A percentile compares a stretch with the other conserved stretches of the same genome.
Conservation (phyloP, 768 basidiomycete species). For the Tylopilus vinaceipallidus region DNA sequence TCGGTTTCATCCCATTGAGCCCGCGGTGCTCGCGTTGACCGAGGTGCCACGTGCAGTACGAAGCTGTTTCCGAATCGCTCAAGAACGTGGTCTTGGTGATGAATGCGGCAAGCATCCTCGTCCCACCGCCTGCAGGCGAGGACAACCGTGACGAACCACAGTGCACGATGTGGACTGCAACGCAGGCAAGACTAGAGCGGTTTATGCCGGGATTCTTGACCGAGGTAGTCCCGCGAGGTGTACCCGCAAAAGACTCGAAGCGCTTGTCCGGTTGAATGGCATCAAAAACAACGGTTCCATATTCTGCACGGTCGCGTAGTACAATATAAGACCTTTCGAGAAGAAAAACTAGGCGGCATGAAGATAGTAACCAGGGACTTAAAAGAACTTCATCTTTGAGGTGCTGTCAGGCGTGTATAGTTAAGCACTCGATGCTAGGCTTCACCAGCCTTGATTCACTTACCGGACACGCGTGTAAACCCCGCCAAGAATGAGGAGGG, state of each 20-base stretch:
- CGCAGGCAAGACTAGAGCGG: conserved; percentile 82
- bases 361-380: neutral
- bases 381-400: conserved; percentile 66
- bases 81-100: conserved; percentile 97
- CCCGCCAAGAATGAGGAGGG: conserved; percentile 41
- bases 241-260: conserved; percentile 15
- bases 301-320: conserved; percentile 1
- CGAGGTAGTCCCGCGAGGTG: conserved; percentile 50
- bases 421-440: neutral
- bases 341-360: conserved; percentile 2
- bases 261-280: conserved; percentile 10
- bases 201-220: conserved; percentile 89
- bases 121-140: conserved; percentile 47
- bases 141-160: conserved; percentile 58
- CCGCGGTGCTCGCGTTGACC: conserved; percentile 4
- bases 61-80: conserved; percentile 93
- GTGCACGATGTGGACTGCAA: conserved; percentile 78
- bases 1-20: neutral
- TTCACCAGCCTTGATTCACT: conserved; percentile 10
- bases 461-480: conserved; percentile 55
- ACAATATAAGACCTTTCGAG: neutral
- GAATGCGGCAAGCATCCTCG: conserved; percentile 83
- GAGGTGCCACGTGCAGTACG: conserved; percentile 54
- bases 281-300: conserved; percentile 4
- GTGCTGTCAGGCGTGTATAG: conserved; percentile 34